Conservation (phyloP, 371 early-diverging fungal species). For the Coemansia sp. region DNA sequence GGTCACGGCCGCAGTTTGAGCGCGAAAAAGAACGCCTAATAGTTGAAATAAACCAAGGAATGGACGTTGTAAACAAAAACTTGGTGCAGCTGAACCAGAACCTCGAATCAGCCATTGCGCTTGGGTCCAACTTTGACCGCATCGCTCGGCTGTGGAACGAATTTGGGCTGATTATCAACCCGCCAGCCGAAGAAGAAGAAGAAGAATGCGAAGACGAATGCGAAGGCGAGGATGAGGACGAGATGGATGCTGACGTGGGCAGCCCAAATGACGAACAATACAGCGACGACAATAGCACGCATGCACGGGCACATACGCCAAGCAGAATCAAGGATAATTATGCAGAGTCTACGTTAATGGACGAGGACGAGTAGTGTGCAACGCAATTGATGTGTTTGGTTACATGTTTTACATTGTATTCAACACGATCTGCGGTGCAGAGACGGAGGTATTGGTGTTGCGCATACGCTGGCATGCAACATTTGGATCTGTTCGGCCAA, state of each 20-base stretch:
- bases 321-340: background rate
- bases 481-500: slow-evolving; percentile 1
- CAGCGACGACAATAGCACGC: background rate
- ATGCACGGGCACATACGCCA: background rate
- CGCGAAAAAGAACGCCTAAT: slow-evolving; percentile 45
- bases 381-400: background rate
- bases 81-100: slow-evolving; percentile 45
- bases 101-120: slow-evolving; percentile 44
- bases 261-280: background rate
- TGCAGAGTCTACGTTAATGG: background rate
- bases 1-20: slow-evolving; percentile 37
- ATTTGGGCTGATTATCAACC: slow-evolving; percentile 40
- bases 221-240: background rate
- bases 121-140: slow-evolving; percentile 36
- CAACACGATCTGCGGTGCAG: slow-evolving; percentile 1
- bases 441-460: background rate
- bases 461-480: background rate
- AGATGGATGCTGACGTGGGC: background rate
- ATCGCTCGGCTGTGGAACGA: slow-evolving; percentile 42
- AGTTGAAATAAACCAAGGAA: slow-evolving; percentile 41
- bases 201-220: slow-evolving; percentile 1
- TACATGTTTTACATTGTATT: background rate
- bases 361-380: slow-evolving; percentile 8
- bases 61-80: slow-evolving; percentile 39
- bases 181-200: slow-evolving; percentile 12